Base-by-base conservation (phyloP, 805 yeast species). In the Candida ponderosae region DNA sequence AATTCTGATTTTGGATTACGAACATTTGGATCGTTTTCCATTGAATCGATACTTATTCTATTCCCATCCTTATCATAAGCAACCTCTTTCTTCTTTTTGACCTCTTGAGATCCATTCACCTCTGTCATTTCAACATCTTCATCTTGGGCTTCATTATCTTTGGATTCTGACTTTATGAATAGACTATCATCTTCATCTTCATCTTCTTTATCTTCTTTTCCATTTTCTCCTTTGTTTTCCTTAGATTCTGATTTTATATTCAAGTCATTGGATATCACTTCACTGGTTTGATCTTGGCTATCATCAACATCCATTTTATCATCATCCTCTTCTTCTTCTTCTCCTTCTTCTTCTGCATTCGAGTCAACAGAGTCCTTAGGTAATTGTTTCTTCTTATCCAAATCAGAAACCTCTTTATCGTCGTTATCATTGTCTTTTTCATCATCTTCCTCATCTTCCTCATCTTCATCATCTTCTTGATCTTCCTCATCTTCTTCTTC, bases 1-100 rank as follows among this genome's bases (percentile, higher is more conserved):
- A 77, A 81, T 56, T 83, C 90, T 0, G 84, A 72, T 48, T 80
- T 80, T 1, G 93, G 90, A 51, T 82, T 82, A 46, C 74, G 76
- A 18, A 74, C 66, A 36, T 73, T 53, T 6, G 81, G 78, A 51
- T 78, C 84, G 43, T 74, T 72, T 31, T 70, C 76, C 43, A 60
- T 64, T 33, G 44, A 44, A 15, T 46, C 47, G 11, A 44, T 32
- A 19, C 48, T 51, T 18, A 5, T 7, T 20, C 19, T 18, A 3
- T 35, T 18, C 5, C 79, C 62, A 44, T 53, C 38, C 35, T 56
- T 63, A 20, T 51, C 53, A 37, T 54, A 62, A 32, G 56, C 56
- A 18, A 62, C 56, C 9, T 53, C 60, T 6, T 54, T 45, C 30
- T 51, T 54, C 21, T 65, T 34, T 19, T 53, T 59, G 47, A 90